Evolutionary conservation across 768 basidiomycete genomes (phyloP), one percentile per base, ranked within the genome.

Genomic region (Boletus edulis): DNA sequence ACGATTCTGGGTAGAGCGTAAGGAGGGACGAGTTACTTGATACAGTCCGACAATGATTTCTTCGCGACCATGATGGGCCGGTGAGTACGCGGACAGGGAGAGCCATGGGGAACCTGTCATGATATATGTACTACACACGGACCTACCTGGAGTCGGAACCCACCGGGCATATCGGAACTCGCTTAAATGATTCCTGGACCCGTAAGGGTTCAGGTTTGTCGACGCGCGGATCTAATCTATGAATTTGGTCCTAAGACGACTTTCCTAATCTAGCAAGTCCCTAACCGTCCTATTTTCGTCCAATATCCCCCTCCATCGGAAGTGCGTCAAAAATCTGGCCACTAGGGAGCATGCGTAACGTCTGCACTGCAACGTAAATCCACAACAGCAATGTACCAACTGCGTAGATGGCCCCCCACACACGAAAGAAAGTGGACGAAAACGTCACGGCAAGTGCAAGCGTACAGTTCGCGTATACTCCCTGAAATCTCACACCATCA

Each of bases 381-480:
- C 85, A 88, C 32, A 86, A 59, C 15, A 81, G 22, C 5, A 87
- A 61, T 3, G 82, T 81, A 10, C 65, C 71, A 12, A 72, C 70
- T 0, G 82, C 76, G 58, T 83, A 85, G 1, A 81, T 76, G 1
- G 82, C 71, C 15, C 86, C 86, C 67, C 76, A 79, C 13, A 86
- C 62, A 4, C 82, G 78, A 58, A 89, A 80, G 64, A 82, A 81
- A 6, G 54, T 31, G 2, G 83, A 82, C 48, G 83, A 76, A 56
- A 87, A 77, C 8, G 74, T 73, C 17, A 62, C 59, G 5, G 75
- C 77, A 0, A 89, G 73, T 20, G 73, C 70, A 20, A 88, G 76
- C 0, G 85, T 87, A 11, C 84, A 73, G 57, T 82, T 83, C 2
- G 85, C 84, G 58, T 85, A 87, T 0, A 87, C 86, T n/a, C 81